These are phyloP conservation scores for Cerrena zonata DNA, from an alignment of 1,284 basidiomycete species.

Conservation along the genomic window DNA sequence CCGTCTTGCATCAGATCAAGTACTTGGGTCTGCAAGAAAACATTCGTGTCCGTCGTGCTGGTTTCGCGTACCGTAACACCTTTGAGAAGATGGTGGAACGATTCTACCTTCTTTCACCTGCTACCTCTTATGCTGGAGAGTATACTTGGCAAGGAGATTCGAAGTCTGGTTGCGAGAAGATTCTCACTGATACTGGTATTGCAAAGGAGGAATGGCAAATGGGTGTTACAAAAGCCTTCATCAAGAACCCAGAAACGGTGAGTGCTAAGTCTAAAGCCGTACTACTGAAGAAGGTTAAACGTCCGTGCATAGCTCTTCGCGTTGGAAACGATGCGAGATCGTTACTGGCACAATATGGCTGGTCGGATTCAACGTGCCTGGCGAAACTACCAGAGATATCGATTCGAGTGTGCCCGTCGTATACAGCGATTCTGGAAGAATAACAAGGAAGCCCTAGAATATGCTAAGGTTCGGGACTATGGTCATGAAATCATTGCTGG, in stretches of 20 bases:
- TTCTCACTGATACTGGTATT: constrained; percentile 92
- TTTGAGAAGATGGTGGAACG: constrained; percentile 99
- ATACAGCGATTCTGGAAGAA: constrained; percentile 99
- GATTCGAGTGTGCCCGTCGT: constrained; percentile 88
- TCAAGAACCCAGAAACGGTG: constrained; percentile 98
- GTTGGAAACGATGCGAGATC: constrained; percentile 95
- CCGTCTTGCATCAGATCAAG: constrained; percentile 97
- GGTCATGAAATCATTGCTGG: constrained; percentile 89
- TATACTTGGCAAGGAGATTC: constrained; percentile 95
- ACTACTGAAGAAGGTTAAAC: neutral
- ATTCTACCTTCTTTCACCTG: constrained; percentile 92
- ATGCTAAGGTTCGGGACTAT: constrained; percentile 86
- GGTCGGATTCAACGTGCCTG: constrained; percentile 93
- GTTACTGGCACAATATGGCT: constrained; percentile 99
- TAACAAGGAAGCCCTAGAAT: constrained; percentile 90
- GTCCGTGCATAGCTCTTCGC: constrained; percentile 74
- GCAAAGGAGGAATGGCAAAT: constrained; percentile 98
- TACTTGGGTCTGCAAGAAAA: constrained; percentile 99
- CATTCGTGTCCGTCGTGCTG: constrained; percentile 92
- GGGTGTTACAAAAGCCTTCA: constrained; percentile 98
- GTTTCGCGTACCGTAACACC: constrained; percentile 95
- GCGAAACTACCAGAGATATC: constrained; percentile 92
- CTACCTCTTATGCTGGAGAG: constrained; percentile 96
- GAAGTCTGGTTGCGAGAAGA: constrained; percentile 87
- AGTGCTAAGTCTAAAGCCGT: constrained; percentile 19